Evolutionary conservation across 2,329 filamentous ascomycete genomes (phyloP).

Genomic region (Pestalotiopsis fici): DNA sequence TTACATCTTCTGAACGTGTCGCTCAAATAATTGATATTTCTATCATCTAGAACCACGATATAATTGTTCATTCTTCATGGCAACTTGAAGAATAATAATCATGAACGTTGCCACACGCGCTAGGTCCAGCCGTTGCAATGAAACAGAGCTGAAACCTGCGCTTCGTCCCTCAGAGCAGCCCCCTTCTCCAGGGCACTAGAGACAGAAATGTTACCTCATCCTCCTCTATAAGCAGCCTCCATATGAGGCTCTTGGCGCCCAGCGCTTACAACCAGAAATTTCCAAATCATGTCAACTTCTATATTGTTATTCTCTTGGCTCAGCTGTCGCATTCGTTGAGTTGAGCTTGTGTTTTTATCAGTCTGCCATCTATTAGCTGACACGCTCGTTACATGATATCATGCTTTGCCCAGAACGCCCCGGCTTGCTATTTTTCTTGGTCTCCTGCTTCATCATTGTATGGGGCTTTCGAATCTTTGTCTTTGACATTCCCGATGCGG

Average conservation of each 20-base stretch:
- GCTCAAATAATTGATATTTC: not conserved
- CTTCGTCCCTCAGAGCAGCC: not conserved
- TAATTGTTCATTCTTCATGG: not conserved
- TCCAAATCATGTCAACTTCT: not conserved
- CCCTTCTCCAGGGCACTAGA: not conserved
- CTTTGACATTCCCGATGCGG: conserved; percentile 12
- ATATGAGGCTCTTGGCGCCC: not conserved
- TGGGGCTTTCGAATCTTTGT: conserved; percentile 15
- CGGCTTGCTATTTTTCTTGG: conserved; percentile 11
- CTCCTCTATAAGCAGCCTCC: not conserved
- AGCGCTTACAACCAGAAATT: not conserved
- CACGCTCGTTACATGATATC: not conserved
- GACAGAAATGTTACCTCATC: not conserved
- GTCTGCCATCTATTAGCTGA: not conserved
- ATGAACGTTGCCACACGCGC: not conserved
- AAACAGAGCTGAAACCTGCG: conserved; percentile 7
- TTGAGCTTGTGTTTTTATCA: not conserved
- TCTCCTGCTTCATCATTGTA: conserved; percentile 9
- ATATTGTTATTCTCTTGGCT: not conserved
- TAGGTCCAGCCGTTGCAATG: not conserved
- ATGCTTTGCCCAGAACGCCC: conserved; percentile 10
- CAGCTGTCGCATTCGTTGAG: not conserved
- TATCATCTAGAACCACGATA: not conserved
- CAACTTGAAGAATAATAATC: not conserved
- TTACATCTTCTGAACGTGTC: not conserved